phyloP scores from a whole-genome alignment of 768 basidiomycete genomes.

The Termitomyces sp. region DNA sequence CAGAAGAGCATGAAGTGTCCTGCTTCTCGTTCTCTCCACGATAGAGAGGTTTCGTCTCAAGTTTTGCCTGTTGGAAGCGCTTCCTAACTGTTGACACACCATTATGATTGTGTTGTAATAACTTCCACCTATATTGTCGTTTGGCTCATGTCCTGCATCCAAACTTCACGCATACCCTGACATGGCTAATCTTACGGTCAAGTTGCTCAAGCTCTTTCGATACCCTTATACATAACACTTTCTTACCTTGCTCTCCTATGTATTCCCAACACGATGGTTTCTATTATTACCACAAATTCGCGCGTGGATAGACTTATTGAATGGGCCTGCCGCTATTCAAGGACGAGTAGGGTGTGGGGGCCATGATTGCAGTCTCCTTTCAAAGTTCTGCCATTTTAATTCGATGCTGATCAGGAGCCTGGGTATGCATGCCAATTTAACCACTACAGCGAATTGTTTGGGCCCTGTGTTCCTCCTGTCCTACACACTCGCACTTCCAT shows the following conservation, averaged over 20 bases:
- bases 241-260: not conserved
- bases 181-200: not conserved
- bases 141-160: not conserved
- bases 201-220: not conserved
- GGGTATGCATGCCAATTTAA: too few relatives aligned
- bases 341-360: too few relatives aligned
- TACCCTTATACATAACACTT: not conserved
- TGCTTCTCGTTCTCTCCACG: not conserved
- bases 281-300: not conserved
- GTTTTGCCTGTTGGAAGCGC: not conserved
- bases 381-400: too few relatives aligned
- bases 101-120: not conserved
- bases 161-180: not conserved
- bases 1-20: slow-evolving; percentile 15
- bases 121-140: not conserved
- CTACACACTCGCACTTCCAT: too few relatives aligned
- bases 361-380: too few relatives aligned
- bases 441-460: too few relatives aligned
- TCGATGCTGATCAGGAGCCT: too few relatives aligned
- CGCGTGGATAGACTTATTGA: not conserved
- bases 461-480: too few relatives aligned
- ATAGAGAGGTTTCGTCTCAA: not conserved
- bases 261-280: not conserved
- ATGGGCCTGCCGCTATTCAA: not conserved
- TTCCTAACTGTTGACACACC: not conserved